Base-by-base conservation (phyloP, 306 rosid genomes). In the Albizia julibrissin region DNA sequence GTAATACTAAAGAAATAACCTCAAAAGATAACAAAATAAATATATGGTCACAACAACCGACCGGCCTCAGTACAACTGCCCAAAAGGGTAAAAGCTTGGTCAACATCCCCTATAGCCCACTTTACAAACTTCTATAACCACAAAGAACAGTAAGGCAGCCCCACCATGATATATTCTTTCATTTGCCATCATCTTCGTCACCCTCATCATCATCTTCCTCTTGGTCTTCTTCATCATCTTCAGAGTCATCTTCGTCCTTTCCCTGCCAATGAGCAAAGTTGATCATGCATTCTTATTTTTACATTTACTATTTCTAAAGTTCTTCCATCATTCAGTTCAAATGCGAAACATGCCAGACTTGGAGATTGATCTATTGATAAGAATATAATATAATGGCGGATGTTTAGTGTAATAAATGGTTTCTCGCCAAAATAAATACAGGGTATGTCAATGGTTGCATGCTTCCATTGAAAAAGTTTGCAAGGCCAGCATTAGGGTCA, bases 201-300 rank as follows among this genome's bases (percentile, higher is more conserved):
- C 69, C 95, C 11, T 86, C 97, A 0, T 90, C 94, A 0, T 89
- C 91, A 5, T 91, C 94, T 0, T 87, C 94, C 0, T 91, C 98
- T 39, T 89, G 89, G 0, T 86, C 61, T 54, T 54, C 89, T 3
- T 93, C 91, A 10, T 91, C 98, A 1, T 91, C 95, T 8, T 91
- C 97, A 10, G 94, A 86, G 59, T 87, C 94, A 0, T 89, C 95
- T 1, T 87, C 92, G 43, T 89, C 94, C 83, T 91, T 94, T 72
- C 86, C 97, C 97, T 94, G 88, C 75, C 6, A 75, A 27, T 0
- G 59, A 24, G 39, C 3, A 65, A 81, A 64, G 52, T 59, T 40
- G 7, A 72, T 33, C 29, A 42, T 24, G 67, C 65, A 64, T 33
- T 37, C 31, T 10, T 56, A 33, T 10, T 64, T 42, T 22, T 49